phyloP scores from a whole-genome alignment of 192 early-diverging fungal species.

The Geranomyces michiganensis region DNA sequence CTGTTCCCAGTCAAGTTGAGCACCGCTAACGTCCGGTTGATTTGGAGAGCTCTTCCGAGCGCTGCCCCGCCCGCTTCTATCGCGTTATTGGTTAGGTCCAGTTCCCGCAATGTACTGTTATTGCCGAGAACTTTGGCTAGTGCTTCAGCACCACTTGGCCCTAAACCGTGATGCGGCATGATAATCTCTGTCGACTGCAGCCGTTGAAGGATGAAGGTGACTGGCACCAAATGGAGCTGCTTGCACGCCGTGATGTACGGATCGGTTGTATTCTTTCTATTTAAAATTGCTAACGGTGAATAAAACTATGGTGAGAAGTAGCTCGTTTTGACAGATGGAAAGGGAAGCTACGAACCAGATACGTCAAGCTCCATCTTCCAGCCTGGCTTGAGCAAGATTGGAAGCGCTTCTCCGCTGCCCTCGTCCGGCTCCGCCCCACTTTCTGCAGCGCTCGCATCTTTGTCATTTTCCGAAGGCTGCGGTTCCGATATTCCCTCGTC shows the following conservation, averaged over 20 bases:
- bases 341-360: conserved; percentile 15
- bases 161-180: conserved; percentile 54
- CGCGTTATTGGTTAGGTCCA: conserved; percentile 52
- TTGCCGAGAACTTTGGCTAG: conserved; percentile 49
- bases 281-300: conserved; percentile 26
- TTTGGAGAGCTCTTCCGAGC: conserved; percentile 43
- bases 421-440: background rate
- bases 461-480: background rate
- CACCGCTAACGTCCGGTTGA: conserved; percentile 40
- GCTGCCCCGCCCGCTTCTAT: conserved; percentile 51
- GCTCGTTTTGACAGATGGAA: background rate
- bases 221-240: conserved; percentile 51
- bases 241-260: conserved; percentile 50
- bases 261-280: conserved; percentile 38
- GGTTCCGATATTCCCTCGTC: background rate
- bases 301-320: background rate
- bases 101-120: conserved; percentile 38
- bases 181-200: conserved; percentile 38
- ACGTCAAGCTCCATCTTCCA: conserved; percentile 37
- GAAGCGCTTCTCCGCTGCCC: conserved; percentile 4
- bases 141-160: conserved; percentile 52
- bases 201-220: conserved; percentile 37
- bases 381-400: conserved; percentile 3
- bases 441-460: background rate
- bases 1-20: conserved; percentile 51